Base-by-base conservation (phyloP, 352 stramenopile genomes). In the Phytophthora hybrid region DNA sequence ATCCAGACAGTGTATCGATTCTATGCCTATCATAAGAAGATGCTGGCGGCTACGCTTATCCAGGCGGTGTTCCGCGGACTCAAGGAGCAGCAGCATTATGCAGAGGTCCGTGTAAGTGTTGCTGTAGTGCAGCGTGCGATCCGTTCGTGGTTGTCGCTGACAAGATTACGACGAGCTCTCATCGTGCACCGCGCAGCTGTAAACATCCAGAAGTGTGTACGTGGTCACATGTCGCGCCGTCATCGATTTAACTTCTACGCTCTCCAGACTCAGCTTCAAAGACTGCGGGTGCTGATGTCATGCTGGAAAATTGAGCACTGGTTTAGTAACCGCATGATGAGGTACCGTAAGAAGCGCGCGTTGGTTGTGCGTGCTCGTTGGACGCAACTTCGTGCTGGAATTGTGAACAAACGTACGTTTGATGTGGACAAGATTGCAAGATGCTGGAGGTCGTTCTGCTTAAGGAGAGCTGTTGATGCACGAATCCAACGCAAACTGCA, bases 271-370 rank as follows among this genome's bases (percentile, higher is more conserved):
- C 80, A 84, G 41, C 54, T 89, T 4, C 60, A 77, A 32, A 73
- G 79, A 5, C 59, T 89, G 19, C 76, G 73, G 57, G 63, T 80
- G 39, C 67, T 85, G 37, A 63, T 70, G 29, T 80, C 81, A 53
- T 88, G 78, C 58, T 91, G 83, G 83, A 63, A 70, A 29, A 87
- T 91, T 53, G 81, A 91, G 55, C 66, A 53, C n/a, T 91, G 83
- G 83, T 89, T 80, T 56, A 58, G 19, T 11, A 66, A 71, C 7
- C 46, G 60, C 18, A 77, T 75, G 68, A 19, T 44, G 19, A 64
- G 61, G 29, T 74, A 78, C 39, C 68, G 67, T 16, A 74, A 67
- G 9, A 79, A 81, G 8, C 69, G 78, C 7, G 31, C 61, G 11
- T 46, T 86, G 18, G n/a, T 76, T 26, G 56, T 71, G 9, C 73